Evolutionary conservation across 768 basidiomycete species (phyloP).

Genomic region (Pulveroboletus sp.): DNA sequence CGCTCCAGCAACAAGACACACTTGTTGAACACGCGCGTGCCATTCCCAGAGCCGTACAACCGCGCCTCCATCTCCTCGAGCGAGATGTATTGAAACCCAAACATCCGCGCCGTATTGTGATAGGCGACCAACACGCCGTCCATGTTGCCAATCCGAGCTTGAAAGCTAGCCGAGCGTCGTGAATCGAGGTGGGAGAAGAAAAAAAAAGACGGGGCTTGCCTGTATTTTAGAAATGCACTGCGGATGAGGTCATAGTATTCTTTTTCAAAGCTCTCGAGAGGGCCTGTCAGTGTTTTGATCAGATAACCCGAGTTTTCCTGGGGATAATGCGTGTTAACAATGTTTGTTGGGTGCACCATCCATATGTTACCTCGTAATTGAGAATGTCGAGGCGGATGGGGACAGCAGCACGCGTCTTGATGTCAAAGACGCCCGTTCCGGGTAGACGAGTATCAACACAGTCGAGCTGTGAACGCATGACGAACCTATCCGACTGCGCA

Average conservation of each 20-base stretch:
- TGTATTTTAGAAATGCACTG: slow-evolving; percentile 93
- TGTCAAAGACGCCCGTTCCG: slow-evolving; percentile 90
- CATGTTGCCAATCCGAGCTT: slow-evolving; percentile 96
- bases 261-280: slow-evolving; percentile 78
- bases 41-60: slow-evolving; percentile 59
- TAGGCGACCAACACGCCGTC: slow-evolving; percentile 89
- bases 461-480: slow-evolving; percentile 96
- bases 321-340: not conserved
- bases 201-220: slow-evolving; percentile 37
- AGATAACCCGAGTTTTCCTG: slow-evolving; percentile 81
- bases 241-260: slow-evolving; percentile 96
- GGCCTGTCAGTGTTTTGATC: slow-evolving; percentile 62
- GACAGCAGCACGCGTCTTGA: slow-evolving; percentile 89
- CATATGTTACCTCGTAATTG: slow-evolving; percentile 62
- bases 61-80: slow-evolving; percentile 84
- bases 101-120: slow-evolving; percentile 82
- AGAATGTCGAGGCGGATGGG: slow-evolving; percentile 82
- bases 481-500: slow-evolving; percentile 45
- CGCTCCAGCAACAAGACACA: slow-evolving; percentile 70
- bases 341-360: not conserved
- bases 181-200: no score
- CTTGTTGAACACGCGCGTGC: slow-evolving; percentile 72
- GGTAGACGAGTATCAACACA: slow-evolving; percentile 79
- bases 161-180: slow-evolving; percentile 62
- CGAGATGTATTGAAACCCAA: slow-evolving; percentile 93